phyloP scores from a whole-genome alignment of 1,284 basidiomycete genomes.

The Cerrena zonata region DNA sequence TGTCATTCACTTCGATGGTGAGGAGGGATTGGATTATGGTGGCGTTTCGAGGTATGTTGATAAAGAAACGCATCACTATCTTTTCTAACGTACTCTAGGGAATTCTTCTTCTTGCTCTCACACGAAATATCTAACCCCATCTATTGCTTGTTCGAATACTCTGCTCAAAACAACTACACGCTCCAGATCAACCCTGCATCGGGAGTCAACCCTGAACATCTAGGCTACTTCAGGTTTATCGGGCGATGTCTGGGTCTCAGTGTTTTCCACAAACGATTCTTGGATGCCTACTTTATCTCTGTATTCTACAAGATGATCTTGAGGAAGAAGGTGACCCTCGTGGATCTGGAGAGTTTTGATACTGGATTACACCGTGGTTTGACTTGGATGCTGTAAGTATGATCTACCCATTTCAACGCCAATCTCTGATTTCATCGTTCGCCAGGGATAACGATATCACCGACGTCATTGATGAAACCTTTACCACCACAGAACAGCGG shows the following conservation, averaged over 20 bases:
- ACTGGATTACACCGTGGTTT: conserved; percentile 86
- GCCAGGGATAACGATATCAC: conserved; percentile 90
- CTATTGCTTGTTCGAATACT: conserved; percentile 99
- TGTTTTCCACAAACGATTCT: conserved; percentile 97
- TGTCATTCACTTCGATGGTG: conserved; percentile 98
- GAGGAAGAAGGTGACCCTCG: conserved; percentile 77
- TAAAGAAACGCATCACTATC: too few relatives aligned
- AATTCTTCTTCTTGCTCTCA: conserved; percentile 99
- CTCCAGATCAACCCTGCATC: conserved; percentile 97
- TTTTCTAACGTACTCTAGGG: conserved; percentile 43
- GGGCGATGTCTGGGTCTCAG: conserved; percentile 92
- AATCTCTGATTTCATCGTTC: not conserved
- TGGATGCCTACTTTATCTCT: conserved; percentile 98
- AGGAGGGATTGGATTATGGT: conserved; percentile 97
- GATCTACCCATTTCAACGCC: not conserved
- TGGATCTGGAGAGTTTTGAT: conserved; percentile 89
- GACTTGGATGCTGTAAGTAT: conserved; percentile 90
- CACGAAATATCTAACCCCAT: conserved; percentile 99
- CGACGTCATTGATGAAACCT: conserved; percentile 91
- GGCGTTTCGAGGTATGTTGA: conserved; percentile 80
- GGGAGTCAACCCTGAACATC: conserved; percentile 95
- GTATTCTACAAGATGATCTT: conserved; percentile 99
- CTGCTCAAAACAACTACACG: conserved; percentile 98
- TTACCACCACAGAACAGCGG: conserved; percentile 89
- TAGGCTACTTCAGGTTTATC: conserved; percentile 99